Evolutionary conservation across 2,329 filamentous ascomycete species (phyloP), one percentile per base, ranked within the genome.

Genomic region (Pyrenophora seminiperda): DNA sequence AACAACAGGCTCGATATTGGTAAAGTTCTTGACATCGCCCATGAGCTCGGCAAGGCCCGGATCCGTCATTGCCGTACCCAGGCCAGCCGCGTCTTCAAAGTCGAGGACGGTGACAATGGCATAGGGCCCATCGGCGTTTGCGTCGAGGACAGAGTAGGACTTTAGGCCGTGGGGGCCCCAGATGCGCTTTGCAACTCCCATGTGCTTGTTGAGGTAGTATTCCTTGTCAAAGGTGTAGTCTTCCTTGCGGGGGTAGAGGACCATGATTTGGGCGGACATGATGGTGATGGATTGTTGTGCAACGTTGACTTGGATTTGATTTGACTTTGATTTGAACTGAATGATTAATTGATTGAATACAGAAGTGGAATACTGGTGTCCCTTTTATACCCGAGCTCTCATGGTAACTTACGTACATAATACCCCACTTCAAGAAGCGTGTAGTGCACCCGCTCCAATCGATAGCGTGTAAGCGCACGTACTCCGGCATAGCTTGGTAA

Each of bases 201-300:
- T 77, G 70, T 81, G 79, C 15, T 54, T 73, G 3, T 59, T 46
- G 30, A 79, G 60, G 61, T 80, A 82, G 73, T 81, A 81, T 27
- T 78, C 70, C 56, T 79, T 66, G 67, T 81, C 66, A 69, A 81
- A 81, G 9, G 56, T 74, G n/a, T 61, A 49, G 52, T 66, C 68
- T 30, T 65, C 60, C n/a, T 67, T 73, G 39, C 68, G 63, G 3
- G 77, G 76, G 62, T 81, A 81, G 33, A 76, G 53, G 49, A 71
- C 61, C 4, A 58, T 41, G n/a, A 54, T 41, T 30, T 59, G 56
- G 33, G 51, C 48, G 33, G 58, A 37, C 58, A 64, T 63, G 22
- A 38, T 59, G 54, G 22, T n/a, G 44, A 22, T 44, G 45, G 27
- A 4, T 19, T 24, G 24, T 5, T 7, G 40, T 30, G 4, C 2